These are phyloP conservation scores for Aspergillus uvarum DNA, from an alignment of 2,329 filamentous ascomycete genomes.

Conservation along the genomic window DNA sequence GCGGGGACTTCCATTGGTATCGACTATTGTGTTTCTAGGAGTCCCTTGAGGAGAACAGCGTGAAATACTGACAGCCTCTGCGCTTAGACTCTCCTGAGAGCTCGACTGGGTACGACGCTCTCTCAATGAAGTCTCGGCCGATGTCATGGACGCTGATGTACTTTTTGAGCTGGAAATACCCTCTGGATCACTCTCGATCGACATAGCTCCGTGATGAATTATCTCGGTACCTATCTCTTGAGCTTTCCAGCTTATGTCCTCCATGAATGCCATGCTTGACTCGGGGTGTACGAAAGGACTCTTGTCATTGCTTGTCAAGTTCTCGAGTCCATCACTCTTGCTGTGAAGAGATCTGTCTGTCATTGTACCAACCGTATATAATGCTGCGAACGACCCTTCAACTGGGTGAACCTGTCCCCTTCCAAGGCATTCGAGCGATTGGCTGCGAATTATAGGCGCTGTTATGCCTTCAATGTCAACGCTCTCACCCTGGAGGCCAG, in stretches of 20 bases:
- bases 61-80: background rate
- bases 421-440: background rate
- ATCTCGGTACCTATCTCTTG: background rate
- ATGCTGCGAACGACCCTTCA: background rate
- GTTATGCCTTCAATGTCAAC: background rate
- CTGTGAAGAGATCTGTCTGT: background rate
- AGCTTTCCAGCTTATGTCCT: background rate
- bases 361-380: background rate
- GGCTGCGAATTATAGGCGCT: background rate
- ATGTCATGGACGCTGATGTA: background rate
- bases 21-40: conserved; percentile 29
- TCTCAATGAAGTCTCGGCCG: background rate
- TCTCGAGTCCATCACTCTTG: background rate
- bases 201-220: background rate
- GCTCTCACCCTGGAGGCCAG: background rate
- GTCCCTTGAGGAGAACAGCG: background rate
- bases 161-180: background rate
- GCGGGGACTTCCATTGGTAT: conserved; percentile 40
- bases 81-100: background rate
- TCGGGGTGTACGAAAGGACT: background rate
- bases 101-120: background rate
- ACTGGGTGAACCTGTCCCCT: background rate
- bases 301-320: background rate
- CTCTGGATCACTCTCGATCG: background rate
- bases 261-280: background rate